A percentile compares a stretch with the other conserved stretches of the same genome.
Conservation (phyloP, 2,329 filamentous ascomycete genomes). For the Bisporella sp. region DNA sequence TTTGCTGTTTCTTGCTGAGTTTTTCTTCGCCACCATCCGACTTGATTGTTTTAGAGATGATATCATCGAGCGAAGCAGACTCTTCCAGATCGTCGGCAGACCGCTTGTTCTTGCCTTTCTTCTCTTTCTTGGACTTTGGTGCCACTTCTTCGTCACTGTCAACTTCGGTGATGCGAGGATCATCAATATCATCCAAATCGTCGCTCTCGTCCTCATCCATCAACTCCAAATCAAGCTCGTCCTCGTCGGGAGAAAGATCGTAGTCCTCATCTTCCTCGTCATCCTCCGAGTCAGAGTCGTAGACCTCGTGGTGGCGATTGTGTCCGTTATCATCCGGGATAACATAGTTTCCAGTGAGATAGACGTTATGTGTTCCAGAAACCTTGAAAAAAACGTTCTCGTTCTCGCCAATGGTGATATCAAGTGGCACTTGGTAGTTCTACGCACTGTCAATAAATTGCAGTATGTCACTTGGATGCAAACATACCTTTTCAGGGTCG, state of each 20-base stretch:
- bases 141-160: slow-evolving; percentile 72
- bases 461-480: slow-evolving; percentile 1
- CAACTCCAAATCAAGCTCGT: slow-evolving; percentile 47
- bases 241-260: slow-evolving; percentile 71
- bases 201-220: slow-evolving; percentile 70
- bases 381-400: slow-evolving; percentile 93
- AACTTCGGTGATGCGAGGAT: slow-evolving; percentile 79
- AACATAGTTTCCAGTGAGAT: slow-evolving; percentile 94
- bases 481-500: slow-evolving; percentile 78
- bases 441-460: slow-evolving; percentile 35
- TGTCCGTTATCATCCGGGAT: slow-evolving; percentile 55
- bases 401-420: slow-evolving; percentile 83
- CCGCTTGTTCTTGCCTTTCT: slow-evolving; percentile 83
- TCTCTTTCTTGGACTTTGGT: slow-evolving; percentile 45
- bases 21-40: slow-evolving; percentile 56
- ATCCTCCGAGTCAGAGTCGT: slow-evolving; percentile 54
- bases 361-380: slow-evolving; percentile 81
- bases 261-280: slow-evolving; percentile 73
- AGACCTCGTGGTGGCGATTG: slow-evolving; percentile 50
- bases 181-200: slow-evolving; percentile 68
- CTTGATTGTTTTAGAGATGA: slow-evolving; percentile 70
- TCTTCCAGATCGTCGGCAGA: slow-evolving; percentile 64
- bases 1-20: slow-evolving; percentile 91
- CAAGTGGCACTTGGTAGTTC: slow-evolving; percentile 92
- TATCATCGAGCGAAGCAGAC: slow-evolving; percentile 65